Conservation (phyloP, 768 basidiomycete genomes). For the Boletus subcaerulescens region DNA sequence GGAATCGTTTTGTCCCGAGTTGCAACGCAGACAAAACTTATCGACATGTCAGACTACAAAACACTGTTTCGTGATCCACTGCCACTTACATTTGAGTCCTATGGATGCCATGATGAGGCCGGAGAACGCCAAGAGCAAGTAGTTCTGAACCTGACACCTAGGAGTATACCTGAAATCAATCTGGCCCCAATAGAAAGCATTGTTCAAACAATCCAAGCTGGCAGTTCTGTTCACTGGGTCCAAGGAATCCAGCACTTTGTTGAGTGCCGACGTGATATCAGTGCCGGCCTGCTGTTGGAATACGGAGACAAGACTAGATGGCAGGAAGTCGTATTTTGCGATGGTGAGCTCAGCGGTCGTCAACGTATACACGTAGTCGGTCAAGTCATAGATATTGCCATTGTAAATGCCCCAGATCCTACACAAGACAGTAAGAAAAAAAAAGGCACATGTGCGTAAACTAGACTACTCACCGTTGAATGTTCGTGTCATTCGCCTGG, state of each 20-base stretch:
- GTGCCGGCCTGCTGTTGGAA: slow-evolving; percentile 59
- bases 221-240: slow-evolving; percentile 36
- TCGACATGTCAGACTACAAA: slow-evolving; percentile 7
- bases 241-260: slow-evolving; percentile 44
- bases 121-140: slow-evolving; percentile 53
- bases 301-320: slow-evolving; percentile 44
- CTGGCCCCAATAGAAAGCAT: slow-evolving; percentile 55
- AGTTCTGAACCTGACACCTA: slow-evolving; percentile 60
- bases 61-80: neutral
- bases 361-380: slow-evolving; percentile 65
- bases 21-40: slow-evolving; percentile 66
- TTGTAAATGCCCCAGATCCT: slow-evolving; percentile 63
- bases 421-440: slow-evolving; percentile 1
- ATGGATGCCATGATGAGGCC: slow-evolving; percentile 56
- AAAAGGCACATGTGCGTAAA: neutral
- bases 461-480: slow-evolving; percentile 25
- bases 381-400: slow-evolving; percentile 56
- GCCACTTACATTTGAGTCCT: slow-evolving; percentile 52
- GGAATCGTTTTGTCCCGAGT: slow-evolving; percentile 54
- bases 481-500: slow-evolving; percentile 37
- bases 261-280: slow-evolving; percentile 54
- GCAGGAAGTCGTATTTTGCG: slow-evolving; percentile 51
- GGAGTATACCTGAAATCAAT: slow-evolving; percentile 57
- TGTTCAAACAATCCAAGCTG: slow-evolving; percentile 53
- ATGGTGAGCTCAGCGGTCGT: slow-evolving; percentile 40